These are phyloP conservation scores for Fusarium pseudograminearum DNA, from an alignment of 2,329 filamentous ascomycete species.

Conservation along the genomic window DNA sequence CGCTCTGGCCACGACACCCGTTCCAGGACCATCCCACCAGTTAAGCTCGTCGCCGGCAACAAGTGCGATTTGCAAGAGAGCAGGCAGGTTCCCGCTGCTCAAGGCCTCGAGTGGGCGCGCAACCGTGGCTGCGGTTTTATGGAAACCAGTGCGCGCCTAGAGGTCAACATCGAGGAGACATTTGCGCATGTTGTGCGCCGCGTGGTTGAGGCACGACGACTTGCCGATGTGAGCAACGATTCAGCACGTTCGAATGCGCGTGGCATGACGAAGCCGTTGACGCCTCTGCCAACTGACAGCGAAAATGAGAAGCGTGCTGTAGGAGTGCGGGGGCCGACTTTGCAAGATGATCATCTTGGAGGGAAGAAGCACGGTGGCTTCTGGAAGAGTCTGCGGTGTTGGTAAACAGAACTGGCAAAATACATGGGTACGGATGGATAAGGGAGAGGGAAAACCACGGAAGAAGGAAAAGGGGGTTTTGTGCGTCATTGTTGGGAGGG, in stretches of 20 bases:
- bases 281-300: slow-evolving; percentile 60
- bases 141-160: slow-evolving; percentile 86
- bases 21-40: slow-evolving; percentile 71
- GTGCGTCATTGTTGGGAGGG: slow-evolving; percentile 27
- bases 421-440: background rate
- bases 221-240: slow-evolving; percentile 61
- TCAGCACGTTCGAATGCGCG: slow-evolving; percentile 61
- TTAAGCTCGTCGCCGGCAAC: slow-evolving; percentile 88
- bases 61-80: slow-evolving; percentile 84
- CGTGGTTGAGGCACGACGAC: slow-evolving; percentile 68
- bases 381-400: slow-evolving; percentile 68
- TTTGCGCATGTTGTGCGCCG: slow-evolving; percentile 77
- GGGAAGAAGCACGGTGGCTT: slow-evolving; percentile 60
- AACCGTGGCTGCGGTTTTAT: slow-evolving; percentile 83
- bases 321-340: slow-evolving; percentile 58
- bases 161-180: slow-evolving; percentile 91
- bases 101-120: slow-evolving; percentile 82
- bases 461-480: slow-evolving; percentile 1
- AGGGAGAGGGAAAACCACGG: background rate
- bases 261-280: slow-evolving; percentile 69
- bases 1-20: slow-evolving; percentile 51
- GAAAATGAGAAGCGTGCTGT: slow-evolving; percentile 61
- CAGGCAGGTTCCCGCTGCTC: slow-evolving; percentile 75
- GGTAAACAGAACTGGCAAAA: slow-evolving; percentile 56
- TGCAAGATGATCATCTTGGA: slow-evolving; percentile 58